Evolutionary conservation across 805 yeast species (phyloP).

Genomic region (Suhomyces prunicola): DNA sequence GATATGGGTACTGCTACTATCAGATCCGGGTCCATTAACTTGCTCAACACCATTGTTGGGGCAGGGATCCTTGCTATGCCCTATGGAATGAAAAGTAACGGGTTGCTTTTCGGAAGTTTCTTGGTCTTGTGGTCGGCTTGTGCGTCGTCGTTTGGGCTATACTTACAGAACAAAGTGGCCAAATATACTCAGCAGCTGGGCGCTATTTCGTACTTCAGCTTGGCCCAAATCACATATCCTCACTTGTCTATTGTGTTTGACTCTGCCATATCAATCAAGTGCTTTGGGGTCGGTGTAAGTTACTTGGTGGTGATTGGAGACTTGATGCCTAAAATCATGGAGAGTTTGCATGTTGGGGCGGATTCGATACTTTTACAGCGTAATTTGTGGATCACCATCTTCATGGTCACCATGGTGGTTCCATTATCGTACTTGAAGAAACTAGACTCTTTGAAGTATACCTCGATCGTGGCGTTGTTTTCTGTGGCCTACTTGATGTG

Average conservation of each 20-base stretch:
- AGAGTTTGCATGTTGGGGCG: constrained; percentile 27
- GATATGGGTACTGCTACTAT: constrained; percentile 15
- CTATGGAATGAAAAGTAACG: constrained; percentile 66
- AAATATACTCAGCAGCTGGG: constrained; percentile 42
- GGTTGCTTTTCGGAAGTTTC: constrained; percentile 53
- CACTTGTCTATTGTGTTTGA: constrained; percentile 68
- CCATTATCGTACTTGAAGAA: constrained; percentile 63
- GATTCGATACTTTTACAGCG: constrained; percentile 29
- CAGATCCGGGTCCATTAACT: constrained; percentile 43
- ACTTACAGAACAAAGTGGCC: constrained; percentile 60
- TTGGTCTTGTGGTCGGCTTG: constrained; percentile 60
- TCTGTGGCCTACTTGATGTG: constrained; percentile 63
- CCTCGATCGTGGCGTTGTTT: constrained; percentile 65
- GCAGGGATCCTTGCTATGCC: constrained; percentile 81
- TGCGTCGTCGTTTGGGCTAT: constrained; percentile 67
- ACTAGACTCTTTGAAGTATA: constrained; percentile 65
- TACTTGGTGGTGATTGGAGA: constrained; percentile 77
- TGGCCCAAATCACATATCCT: constrained; percentile 63
- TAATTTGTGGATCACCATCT: constrained; percentile 52
- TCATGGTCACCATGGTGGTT: constrained; percentile 50
- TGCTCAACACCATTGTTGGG: constrained; percentile 76
- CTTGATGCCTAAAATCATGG: constrained; percentile 60
- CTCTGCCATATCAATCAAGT: constrained; percentile 69
- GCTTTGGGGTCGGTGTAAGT: constrained; percentile 74
- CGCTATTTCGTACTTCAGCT: constrained; percentile 43